Conservation (phyloP, 2,329 filamentous ascomycete genomes). For the Stagonosporopsis chrysanthemi region DNA sequence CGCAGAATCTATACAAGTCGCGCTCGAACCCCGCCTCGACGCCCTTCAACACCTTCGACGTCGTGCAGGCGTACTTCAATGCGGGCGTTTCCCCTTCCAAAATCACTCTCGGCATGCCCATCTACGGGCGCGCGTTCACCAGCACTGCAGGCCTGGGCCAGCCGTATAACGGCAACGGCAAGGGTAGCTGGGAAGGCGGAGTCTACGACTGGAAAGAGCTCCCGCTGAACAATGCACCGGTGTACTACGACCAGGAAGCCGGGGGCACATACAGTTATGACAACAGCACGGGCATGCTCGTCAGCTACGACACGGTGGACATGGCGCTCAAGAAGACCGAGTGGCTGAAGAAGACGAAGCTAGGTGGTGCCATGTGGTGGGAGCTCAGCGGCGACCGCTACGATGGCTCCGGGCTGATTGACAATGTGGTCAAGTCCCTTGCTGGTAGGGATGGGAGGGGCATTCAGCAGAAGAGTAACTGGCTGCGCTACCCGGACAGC, state of each 20-base stretch:
- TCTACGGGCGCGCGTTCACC: conserved; percentile 87
- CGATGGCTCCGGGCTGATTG: conserved; percentile 67
- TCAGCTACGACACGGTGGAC: conserved; percentile 76
- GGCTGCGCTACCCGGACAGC: conserved; percentile 57
- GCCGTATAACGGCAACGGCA: conserved; percentile 74
- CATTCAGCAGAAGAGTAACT: conserved; percentile 59
- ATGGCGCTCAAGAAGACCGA: conserved; percentile 74
- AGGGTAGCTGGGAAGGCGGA: conserved; percentile 78
- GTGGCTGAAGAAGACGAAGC: conserved; percentile 70
- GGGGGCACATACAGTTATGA: conserved; percentile 83
- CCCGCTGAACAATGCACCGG: conserved; percentile 71
- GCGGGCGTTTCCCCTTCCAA: conserved; percentile 70
- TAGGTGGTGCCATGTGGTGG: conserved; percentile 98
- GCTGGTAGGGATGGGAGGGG: conserved; percentile 50
- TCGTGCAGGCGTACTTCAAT: conserved; percentile 73
- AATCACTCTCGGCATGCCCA: conserved; percentile 87
- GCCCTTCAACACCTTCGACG: conserved; percentile 77
- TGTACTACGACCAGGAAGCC: conserved; percentile 68
- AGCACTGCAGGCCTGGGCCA: conserved; percentile 77
- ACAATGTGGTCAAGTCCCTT: conserved; percentile 50
- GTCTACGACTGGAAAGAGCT: conserved; percentile 90
- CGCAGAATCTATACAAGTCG: conserved; percentile 77
- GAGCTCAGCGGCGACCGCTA: conserved; percentile 83
- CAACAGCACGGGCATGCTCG: conserved; percentile 66
- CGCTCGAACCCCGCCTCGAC: conserved; percentile 67